These are phyloP conservation scores for Posidonia oceanica DNA, from an alignment of 116 monocot species.

Conservation along the genomic window DNA sequence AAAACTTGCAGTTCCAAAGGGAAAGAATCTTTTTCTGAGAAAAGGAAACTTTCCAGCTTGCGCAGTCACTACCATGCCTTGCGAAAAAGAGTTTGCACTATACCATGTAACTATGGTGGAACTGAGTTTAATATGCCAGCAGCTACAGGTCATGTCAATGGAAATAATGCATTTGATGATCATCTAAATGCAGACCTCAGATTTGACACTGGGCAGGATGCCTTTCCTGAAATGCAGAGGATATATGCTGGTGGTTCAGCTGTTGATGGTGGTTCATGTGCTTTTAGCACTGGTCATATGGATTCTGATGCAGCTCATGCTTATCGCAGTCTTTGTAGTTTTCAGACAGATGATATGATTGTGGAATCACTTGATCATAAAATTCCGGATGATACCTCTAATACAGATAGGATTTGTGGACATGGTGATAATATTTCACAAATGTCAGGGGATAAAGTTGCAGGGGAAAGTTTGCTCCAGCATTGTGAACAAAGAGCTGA, in stretches of 20 bases:
- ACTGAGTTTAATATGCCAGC: constrained; percentile 1
- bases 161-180: neutral
- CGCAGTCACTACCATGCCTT: constrained; percentile 50
- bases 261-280: constrained; percentile 6
- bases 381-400: neutral
- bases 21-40: constrained; percentile 28
- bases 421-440: neutral
- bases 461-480: no score
- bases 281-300: neutral
- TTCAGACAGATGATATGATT: neutral
- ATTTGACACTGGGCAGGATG: neutral
- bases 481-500: no score
- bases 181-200: neutral
- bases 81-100: constrained; percentile 56
- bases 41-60: constrained; percentile 50
- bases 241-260: constrained; percentile 7
- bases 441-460: no score
- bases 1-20: constrained; percentile 15
- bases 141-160: neutral
- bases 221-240: constrained; percentile 20
- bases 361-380: constrained; percentile 2
- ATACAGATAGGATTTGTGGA: neutral
- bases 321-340: neutral
- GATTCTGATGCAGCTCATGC: constrained; percentile 5
- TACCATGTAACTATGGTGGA: constrained; percentile 16